Evolutionary conservation across 495 filamentous ascomycete species (phyloP).

Genomic region (Oleoguttula mirabilis): DNA sequence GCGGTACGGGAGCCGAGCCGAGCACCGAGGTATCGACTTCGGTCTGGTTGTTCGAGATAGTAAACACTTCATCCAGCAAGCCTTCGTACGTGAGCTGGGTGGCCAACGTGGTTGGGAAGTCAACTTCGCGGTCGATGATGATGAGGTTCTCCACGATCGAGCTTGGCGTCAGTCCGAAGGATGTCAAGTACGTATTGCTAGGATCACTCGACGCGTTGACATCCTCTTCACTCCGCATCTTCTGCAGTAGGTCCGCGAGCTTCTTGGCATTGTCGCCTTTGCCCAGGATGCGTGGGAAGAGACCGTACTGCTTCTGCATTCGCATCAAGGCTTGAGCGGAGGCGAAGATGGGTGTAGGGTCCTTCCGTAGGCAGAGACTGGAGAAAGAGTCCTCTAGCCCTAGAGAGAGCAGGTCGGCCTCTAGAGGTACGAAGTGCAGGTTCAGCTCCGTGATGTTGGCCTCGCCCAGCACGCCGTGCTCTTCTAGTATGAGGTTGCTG

Average conservation of each 20-base stretch:
- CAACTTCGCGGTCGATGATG: constrained; percentile 89
- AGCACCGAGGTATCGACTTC: constrained; percentile 90
- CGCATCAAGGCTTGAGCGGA: constrained; percentile 90
- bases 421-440: constrained; percentile 79
- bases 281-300: constrained; percentile 89
- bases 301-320: constrained; percentile 79
- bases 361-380: constrained; percentile 84
- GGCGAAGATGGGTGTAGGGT: constrained; percentile 78
- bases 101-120: constrained; percentile 79
- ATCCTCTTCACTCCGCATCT: constrained; percentile 89
- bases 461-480: constrained; percentile 86
- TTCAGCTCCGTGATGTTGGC: constrained; percentile 76
- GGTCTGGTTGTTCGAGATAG: constrained; percentile 74
- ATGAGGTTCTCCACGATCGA: constrained; percentile 77
- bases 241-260: constrained; percentile 75
- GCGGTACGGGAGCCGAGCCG: constrained; percentile 51
- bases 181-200: constrained; percentile 17
- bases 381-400: constrained; percentile 78
- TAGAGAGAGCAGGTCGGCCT: constrained; percentile 80
- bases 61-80: constrained; percentile 85
- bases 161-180: constrained; percentile 69
- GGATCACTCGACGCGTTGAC: constrained; percentile 31
- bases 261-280: constrained; percentile 90
- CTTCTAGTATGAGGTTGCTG: constrained; percentile 83
- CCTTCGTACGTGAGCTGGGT: constrained; percentile 97